Evolutionary conservation across 805 yeast genomes (phyloP).

Genomic region (Saturnispora zaruensis): DNA sequence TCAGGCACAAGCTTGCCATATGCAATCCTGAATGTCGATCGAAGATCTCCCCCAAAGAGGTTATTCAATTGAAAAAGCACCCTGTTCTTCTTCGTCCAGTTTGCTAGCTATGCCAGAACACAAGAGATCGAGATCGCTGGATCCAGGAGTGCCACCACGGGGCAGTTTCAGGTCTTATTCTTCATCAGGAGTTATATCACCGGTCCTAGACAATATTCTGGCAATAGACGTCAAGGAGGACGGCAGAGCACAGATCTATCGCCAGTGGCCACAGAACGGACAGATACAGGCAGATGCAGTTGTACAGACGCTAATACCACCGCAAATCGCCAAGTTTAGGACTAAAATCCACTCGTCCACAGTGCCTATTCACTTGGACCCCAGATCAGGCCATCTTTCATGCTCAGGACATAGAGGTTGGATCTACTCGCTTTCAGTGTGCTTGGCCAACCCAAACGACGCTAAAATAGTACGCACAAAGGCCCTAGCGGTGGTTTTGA

Average conservation of each 20-base stretch:
- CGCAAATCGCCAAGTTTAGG: background rate
- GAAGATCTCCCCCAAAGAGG: background rate
- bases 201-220: background rate
- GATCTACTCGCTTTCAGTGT: slow-evolving; percentile 5
- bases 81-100: background rate
- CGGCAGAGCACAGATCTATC: background rate
- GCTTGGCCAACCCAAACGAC: slow-evolving; percentile 28
- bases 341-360: background rate
- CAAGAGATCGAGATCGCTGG: background rate
- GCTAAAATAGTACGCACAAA: slow-evolving; percentile 25
- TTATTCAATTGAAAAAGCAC: background rate
- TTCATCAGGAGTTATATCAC: background rate
- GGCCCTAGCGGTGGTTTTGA: slow-evolving; percentile 39
- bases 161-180: background rate
- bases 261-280: background rate
- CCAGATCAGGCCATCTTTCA: background rate
- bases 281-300: background rate
- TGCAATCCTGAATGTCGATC: background rate
- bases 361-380: background rate
- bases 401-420: background rate
- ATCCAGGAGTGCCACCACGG: background rate
- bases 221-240: background rate
- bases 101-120: background rate
- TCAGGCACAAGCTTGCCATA: background rate
- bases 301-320: background rate